Percentiles rank a stretch among this genome's conserved stretches.
These are phyloP conservation scores for Austropuccinia psidii DNA, from an alignment of 1,284 basidiomycete genomes.

Conservation along the genomic window DNA sequence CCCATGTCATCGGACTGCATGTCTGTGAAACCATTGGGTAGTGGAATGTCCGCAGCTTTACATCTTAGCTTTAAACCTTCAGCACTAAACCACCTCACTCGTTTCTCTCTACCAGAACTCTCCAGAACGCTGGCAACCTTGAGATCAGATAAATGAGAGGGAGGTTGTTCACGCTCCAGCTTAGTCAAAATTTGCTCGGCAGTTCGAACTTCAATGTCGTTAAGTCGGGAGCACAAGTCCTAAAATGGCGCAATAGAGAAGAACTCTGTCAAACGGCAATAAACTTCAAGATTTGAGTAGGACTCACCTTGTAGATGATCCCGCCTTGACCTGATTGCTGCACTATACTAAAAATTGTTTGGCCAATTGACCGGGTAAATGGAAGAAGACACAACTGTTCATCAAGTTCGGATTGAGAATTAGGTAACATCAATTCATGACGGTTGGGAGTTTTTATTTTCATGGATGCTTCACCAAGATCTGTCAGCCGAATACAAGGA, in stretches of 20 bases:
- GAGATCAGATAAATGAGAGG: constrained; percentile 62
- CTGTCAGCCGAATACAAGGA: constrained; percentile 35
- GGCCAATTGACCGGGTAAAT: constrained; percentile 23
- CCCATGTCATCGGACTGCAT: background rate
- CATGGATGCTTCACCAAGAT: constrained; percentile 17
- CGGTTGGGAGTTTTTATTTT: too few relatives aligned
- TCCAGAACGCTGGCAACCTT: constrained; percentile 62
- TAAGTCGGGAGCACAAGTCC: constrained; percentile 61
- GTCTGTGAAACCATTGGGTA: constrained; percentile 3
- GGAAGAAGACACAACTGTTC: constrained; percentile 18
- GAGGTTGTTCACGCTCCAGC: constrained; percentile 58
- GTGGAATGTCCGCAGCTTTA: constrained; percentile 8
- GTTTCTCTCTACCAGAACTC: constrained; percentile 66
- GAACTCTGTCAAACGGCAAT: too few relatives aligned
- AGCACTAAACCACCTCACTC: constrained; percentile 62
- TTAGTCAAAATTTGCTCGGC: constrained; percentile 66
- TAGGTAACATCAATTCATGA: background rate
- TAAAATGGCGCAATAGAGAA: constrained; percentile 44
- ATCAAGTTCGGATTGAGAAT: constrained; percentile 11
- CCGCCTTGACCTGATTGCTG: constrained; percentile 22
- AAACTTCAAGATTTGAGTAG: too few relatives aligned
- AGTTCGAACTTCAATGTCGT: constrained; percentile 66
- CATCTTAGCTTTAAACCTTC: constrained; percentile 16
- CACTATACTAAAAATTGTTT: constrained; percentile 20
- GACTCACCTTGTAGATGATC: constrained; percentile 29